Evolutionary conservation across 2,329 filamentous ascomycete species (phyloP), one percentile per base, ranked within the genome.

Genomic region (Ramularia endophylla): DNA sequence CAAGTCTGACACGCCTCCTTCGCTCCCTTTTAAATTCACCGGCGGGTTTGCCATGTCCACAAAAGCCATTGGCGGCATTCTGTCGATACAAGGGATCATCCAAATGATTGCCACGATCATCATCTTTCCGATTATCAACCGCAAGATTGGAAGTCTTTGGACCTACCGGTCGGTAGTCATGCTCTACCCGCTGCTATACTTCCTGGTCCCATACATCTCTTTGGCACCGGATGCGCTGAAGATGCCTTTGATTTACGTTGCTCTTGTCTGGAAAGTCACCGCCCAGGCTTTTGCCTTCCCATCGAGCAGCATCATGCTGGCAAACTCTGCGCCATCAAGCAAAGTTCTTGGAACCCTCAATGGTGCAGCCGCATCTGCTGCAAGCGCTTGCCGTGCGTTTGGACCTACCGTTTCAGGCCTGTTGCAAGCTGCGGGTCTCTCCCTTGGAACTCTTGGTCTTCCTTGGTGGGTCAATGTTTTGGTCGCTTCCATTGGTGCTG

Each of bases 241-340:
- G 46, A 84, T 85, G 68, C 68, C 80, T 2, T 86, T 84, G 17
- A 80, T 95, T 37, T 90, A 88, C 59, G 56, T 80, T 6, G 72
- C 90, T 17, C 75, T 97, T 8, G 75, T 94, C 51, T 87, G 85
- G 81, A 97, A 95, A 66, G 94, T 94, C 60, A 94, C 87, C 0
- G 88, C 92, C 55, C 81, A 90, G 54, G 89, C 87, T 33, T 81
- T 95, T 65, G 83, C 89, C 0, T 97, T 95, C 64, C 92, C 92
- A 8, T 86, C 85, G 56, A 88, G 89, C 52, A 83, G 84, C 8
- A 94, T 97, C 43, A 78, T 98, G 43, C 76, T 95, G 20, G 85
- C 87, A 45, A 94, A 97, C 63, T 83, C 87, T 12, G 85, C 89
- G 0, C 87, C 88, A 0, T 89, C 83, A 6, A 83, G 84, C 41